phyloP scores from a whole-genome alignment of 352 stramenopile species.

The Saprolegnia parasitica region DNA sequence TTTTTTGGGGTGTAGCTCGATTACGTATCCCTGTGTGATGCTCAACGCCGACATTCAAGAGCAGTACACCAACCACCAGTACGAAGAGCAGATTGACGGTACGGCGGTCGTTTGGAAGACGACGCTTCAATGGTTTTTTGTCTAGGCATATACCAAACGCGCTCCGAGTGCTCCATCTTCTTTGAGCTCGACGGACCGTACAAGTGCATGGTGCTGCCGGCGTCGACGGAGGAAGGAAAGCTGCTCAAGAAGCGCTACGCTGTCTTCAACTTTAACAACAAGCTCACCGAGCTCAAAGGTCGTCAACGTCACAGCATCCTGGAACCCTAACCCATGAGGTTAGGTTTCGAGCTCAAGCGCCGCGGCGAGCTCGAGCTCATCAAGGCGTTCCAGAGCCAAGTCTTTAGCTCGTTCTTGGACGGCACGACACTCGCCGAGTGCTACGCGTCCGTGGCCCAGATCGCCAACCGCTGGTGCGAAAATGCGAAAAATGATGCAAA shows the following conservation, averaged over 20 bases:
- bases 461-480: constrained; percentile 91
- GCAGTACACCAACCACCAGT: constrained; percentile 99
- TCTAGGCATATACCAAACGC: constrained; percentile 86
- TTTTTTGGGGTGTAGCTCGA: constrained; percentile 53
- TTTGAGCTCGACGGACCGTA: constrained; percentile 99
- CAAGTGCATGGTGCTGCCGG: constrained; percentile 97
- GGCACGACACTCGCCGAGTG: constrained; percentile 91
- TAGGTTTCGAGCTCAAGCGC: constrained; percentile 98
- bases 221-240: constrained; percentile 97
- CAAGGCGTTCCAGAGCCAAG: constrained; percentile 98
- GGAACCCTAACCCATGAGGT: neutral
- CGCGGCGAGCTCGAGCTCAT: constrained; percentile 98
- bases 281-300: constrained; percentile 69
- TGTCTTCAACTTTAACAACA: constrained; percentile 84
- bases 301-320: neutral
- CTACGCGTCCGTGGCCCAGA: constrained; percentile 94
- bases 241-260: constrained; percentile 97
- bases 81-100: constrained; percentile 41
- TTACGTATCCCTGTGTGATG: constrained; percentile 99
- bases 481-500: too few relatives aligned
- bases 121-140: neutral
- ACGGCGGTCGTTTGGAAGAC: neutral
- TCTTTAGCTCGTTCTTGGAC: constrained; percentile 97
- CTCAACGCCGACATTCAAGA: constrained; percentile 98
- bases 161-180: constrained; percentile 97